phyloP scores from a whole-genome alignment of 768 basidiomycete genomes.

The Collybiopsis luxurians region DNA sequence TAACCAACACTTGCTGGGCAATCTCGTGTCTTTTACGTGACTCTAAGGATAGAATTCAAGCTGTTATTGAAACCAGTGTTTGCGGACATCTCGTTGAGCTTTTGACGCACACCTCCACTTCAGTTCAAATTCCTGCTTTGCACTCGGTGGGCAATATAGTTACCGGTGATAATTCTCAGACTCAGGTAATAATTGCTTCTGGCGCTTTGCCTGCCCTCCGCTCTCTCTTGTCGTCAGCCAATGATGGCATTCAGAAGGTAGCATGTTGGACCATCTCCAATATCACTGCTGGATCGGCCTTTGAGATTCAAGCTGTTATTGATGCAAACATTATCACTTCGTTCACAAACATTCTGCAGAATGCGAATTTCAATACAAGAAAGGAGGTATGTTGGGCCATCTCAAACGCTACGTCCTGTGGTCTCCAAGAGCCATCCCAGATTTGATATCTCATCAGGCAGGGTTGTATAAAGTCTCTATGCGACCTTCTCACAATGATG shows the following conservation, averaged over 20 bases:
- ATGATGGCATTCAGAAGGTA: conserved; percentile 98
- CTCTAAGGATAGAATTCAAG: conserved; percentile 99
- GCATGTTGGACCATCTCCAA: conserved; percentile 99
- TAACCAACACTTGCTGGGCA: conserved; percentile 99
- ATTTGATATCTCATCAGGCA: conserved; percentile 97
- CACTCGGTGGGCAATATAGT: conserved; percentile 99
- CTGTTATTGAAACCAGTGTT: conserved; percentile 98
- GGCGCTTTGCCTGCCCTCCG: conserved; percentile 95
- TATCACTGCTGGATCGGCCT: conserved; percentile 94
- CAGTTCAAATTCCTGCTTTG: conserved; percentile 97
- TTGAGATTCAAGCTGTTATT: conserved; percentile 95
- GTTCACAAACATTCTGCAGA: conserved; percentile 94
- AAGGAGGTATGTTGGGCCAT: conserved; percentile 99
- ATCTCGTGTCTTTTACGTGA: conserved; percentile 99
- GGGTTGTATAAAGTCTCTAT: conserved; percentile 98
- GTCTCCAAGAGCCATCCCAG: conserved; percentile 92
- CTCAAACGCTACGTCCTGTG: conserved; percentile 97
- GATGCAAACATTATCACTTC: conserved; percentile 98
- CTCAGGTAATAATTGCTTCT: conserved; percentile 98
- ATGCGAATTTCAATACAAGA: conserved; percentile 98
- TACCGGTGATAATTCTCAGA: conserved; percentile 98
- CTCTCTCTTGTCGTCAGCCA: conserved; percentile 89
- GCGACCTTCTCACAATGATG: conserved; percentile 95
- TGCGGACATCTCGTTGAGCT: conserved; percentile 97
- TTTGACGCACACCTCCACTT: conserved; percentile 91